Percentiles rank a stretch among this genome's conserved stretches.
These are phyloP conservation scores for Pestalotiopsis sp. DNA, from an alignment of 2,329 filamentous ascomycete genomes.

Conservation along the genomic window DNA sequence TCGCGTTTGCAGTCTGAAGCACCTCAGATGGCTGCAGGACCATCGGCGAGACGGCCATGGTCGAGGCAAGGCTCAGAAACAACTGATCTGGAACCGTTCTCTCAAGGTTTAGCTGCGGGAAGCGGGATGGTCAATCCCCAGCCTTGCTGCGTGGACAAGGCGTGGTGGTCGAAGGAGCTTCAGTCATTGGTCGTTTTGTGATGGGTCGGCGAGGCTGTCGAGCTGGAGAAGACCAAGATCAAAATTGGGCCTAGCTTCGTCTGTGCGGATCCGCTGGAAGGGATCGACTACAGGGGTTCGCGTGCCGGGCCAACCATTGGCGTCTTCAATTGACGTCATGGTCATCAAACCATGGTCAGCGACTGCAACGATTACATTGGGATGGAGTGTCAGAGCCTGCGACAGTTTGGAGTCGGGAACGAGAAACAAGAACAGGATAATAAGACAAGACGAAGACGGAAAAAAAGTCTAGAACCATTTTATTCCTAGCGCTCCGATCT, in stretches of 20 bases:
- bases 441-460: neutral
- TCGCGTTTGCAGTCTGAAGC: conserved; percentile 24
- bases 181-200: neutral
- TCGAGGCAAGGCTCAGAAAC: conserved; percentile 2
- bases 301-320: neutral
- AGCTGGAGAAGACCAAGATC: conserved; percentile 4
- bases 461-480: neutral
- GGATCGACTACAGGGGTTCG: neutral
- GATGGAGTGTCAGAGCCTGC: neutral
- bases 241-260: neutral
- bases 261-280: neutral
- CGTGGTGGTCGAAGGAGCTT: neutral
- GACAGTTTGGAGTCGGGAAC: neutral
- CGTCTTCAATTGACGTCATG: conserved; percentile 10
- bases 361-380: neutral
- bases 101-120: neutral
- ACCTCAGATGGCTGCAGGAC: conserved; percentile 30
- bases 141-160: conserved; percentile 14
- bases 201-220: neutral
- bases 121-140: conserved; percentile 16
- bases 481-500: too few relatives aligned
- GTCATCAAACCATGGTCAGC: neutral
- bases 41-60: conserved; percentile 36
- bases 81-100: neutral
- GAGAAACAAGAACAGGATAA: neutral